Percentiles rank a stretch among this genome's conserved stretches.
phyloP scores from a whole-genome alignment of 2,329 filamentous ascomycete species.

The Cordyceps tenuipes region DNA sequence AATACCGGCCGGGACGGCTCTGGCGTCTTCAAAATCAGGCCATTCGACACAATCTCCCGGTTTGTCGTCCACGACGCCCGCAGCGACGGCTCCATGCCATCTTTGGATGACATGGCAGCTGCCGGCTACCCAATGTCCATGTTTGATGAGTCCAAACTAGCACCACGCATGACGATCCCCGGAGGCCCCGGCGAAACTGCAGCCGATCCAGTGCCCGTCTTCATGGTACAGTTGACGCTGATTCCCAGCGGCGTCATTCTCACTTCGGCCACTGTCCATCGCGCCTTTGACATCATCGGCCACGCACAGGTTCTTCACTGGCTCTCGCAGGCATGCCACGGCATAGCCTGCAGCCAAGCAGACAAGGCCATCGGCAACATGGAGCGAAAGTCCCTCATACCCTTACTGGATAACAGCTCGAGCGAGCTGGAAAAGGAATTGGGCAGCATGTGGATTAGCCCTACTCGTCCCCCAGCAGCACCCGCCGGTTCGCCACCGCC shows the following conservation, averaged over 20 bases:
- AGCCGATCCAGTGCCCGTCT: slow-evolving; percentile 26
- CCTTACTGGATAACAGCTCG: background rate
- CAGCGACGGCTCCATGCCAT: slow-evolving; percentile 25
- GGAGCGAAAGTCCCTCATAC: background rate
- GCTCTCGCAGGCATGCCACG: slow-evolving; percentile 39
- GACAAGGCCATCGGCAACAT: background rate
- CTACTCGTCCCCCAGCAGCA: background rate
- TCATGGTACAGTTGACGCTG: slow-evolving; percentile 40
- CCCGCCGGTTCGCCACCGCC: background rate
- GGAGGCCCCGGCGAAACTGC: slow-evolving; percentile 19
- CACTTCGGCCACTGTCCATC: slow-evolving; percentile 40
- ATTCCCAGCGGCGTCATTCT: slow-evolving; percentile 41
- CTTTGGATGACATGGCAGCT: slow-evolving; percentile 28
- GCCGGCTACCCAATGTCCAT: slow-evolving; percentile 37
- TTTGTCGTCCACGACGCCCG: slow-evolving; percentile 37
- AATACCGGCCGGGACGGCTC: slow-evolving; percentile 19
- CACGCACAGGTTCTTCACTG: slow-evolving; percentile 37
- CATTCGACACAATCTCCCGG: slow-evolving; percentile 22
- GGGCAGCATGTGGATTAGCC: background rate
- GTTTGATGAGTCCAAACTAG: slow-evolving; percentile 37
- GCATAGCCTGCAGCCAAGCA: slow-evolving; percentile 10
- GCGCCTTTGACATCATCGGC: slow-evolving; percentile 42
- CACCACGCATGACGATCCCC: slow-evolving; percentile 32
- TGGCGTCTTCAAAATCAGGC: slow-evolving; percentile 32
- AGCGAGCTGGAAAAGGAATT: background rate